Base-by-base conservation (phyloP, 2,329 filamentous ascomycete species). In the Pseudogymnoascus verrucosus region DNA sequence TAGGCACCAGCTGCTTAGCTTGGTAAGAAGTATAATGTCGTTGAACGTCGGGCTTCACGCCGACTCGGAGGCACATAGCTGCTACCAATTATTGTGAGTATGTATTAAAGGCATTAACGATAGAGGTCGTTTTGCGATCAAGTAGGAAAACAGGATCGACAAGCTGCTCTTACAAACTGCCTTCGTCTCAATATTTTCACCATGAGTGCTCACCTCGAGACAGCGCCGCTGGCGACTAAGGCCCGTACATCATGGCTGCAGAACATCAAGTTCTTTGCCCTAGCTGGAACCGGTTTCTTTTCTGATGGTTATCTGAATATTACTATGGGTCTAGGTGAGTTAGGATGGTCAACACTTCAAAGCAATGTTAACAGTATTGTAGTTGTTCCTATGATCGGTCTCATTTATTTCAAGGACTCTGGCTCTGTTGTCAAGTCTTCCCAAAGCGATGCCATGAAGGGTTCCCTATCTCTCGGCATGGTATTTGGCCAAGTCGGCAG, bases 401-500 rank as follows among this genome's bases (percentile, higher is more conserved):
- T 70, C 39, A 66, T 69, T 51, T 71, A 71, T 26, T 71, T 69
- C 65, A 62, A 66, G 57, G 66, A 70, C 64, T 39, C 37, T 39
- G 37, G 37, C 37, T 39, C 37, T 39, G 37, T 39, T 39, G n/a
- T 39, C 37, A 39, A 39, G 37, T 39, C 37, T 39, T 16, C 37
- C 37, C 37, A 39, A 16, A 39, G 37, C n/a, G 37, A 39, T 39
- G 37, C 37, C 37, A 76, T 82, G 69, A 79, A 78, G 44, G 76
- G 78, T 62, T 75, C 78, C 4, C 80, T 79, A 0, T 70, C 81
- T 1, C 71, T 72, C 0, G 79, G 79, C 10, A 79, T 78, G 2
- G 69, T 82, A 3, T 66, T 82, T 3, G 80, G 80, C 0, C 78
- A 80, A 69, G 68, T 81, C 7, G 51, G 74, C 0, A 80, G 82